Conservation (phyloP, 2,329 filamentous ascomycete species). For the Magnaporthales sp. region DNA sequence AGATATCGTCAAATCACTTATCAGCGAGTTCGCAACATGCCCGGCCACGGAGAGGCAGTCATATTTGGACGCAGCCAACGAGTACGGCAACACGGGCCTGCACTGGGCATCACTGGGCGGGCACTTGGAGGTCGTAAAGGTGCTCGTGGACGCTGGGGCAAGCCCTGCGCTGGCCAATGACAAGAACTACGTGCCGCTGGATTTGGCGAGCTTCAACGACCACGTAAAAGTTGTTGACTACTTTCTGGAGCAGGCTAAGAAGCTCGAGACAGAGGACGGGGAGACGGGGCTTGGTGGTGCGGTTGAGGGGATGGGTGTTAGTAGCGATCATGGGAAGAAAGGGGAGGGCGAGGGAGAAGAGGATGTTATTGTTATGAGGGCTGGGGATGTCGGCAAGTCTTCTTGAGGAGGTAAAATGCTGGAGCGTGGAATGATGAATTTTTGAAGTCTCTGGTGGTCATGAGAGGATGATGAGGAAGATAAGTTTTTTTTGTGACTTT, state of each 20-base stretch:
- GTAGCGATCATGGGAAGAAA: slow-evolving; percentile 13
- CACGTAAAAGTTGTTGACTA: slow-evolving; percentile 57
- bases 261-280: slow-evolving; percentile 38
- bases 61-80: slow-evolving; percentile 63
- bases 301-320: slow-evolving; percentile 28
- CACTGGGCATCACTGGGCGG: slow-evolving; percentile 93
- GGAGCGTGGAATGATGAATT: neutral
- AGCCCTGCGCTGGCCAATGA: slow-evolving; percentile 72
- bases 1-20: slow-evolving; percentile 37
- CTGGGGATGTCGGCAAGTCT: neutral
- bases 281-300: slow-evolving; percentile 31
- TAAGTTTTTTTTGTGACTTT: neutral
- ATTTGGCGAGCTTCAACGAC: slow-evolving; percentile 62
- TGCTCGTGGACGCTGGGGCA: slow-evolving; percentile 67
- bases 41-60: slow-evolving; percentile 32
- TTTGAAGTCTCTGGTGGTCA: neutral
- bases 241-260: slow-evolving; percentile 40
- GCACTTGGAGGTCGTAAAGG: slow-evolving; percentile 71
- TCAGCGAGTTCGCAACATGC: slow-evolving; percentile 31
- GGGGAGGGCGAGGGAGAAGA: slow-evolving; percentile 18
- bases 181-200: slow-evolving; percentile 73
- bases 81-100: slow-evolving; percentile 79
- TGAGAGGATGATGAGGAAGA: neutral
- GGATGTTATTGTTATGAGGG: neutral
- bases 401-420: neutral